These are phyloP conservation scores for Botrytis deweyae DNA, from an alignment of 2,329 filamentous ascomycete species.

Conservation along the genomic window DNA sequence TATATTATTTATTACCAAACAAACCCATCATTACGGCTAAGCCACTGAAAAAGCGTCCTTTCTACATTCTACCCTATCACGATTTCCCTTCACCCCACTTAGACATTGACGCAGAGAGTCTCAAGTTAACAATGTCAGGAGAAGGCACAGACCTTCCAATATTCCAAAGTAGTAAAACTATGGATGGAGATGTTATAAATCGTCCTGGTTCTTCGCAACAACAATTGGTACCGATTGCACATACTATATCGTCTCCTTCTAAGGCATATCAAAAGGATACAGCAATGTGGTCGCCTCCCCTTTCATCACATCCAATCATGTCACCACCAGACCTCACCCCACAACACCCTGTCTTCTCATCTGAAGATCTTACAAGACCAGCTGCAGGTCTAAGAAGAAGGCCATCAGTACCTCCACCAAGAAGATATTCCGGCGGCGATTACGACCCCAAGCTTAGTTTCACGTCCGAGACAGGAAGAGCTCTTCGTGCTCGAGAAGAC, in stretches of 20 bases:
- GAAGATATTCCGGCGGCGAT: conserved; percentile 13
- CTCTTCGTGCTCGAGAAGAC: conserved; percentile 16
- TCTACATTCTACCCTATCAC: conserved; percentile 12
- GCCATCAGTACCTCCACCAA: conserved; percentile 8
- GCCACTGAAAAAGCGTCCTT: neutral
- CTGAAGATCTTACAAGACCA: conserved; percentile 15
- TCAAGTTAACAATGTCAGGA: conserved; percentile 10
- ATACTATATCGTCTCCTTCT: neutral
- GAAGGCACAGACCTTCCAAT: conserved; percentile 16
- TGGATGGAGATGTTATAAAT: neutral
- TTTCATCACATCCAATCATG: conserved; percentile 18
- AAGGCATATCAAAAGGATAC: conserved; percentile 9
- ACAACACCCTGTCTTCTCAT: conserved; percentile 15
- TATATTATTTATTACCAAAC: neutral
- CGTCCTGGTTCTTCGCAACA: conserved; percentile 12
- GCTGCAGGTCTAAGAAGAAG: conserved; percentile 13
- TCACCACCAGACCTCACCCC: neutral
- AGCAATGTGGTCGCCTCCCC: conserved; percentile 15
- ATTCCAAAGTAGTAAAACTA: conserved; percentile 1
- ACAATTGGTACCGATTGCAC: conserved; percentile 1
- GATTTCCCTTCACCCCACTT: conserved; percentile 5
- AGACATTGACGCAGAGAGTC: conserved; percentile 6
- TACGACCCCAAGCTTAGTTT: conserved; percentile 17
- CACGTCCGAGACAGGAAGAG: conserved; percentile 2
- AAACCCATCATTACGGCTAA: neutral